Conservation (phyloP, 2,329 filamentous ascomycete species). For the Aspergillus caelatus region DNA sequence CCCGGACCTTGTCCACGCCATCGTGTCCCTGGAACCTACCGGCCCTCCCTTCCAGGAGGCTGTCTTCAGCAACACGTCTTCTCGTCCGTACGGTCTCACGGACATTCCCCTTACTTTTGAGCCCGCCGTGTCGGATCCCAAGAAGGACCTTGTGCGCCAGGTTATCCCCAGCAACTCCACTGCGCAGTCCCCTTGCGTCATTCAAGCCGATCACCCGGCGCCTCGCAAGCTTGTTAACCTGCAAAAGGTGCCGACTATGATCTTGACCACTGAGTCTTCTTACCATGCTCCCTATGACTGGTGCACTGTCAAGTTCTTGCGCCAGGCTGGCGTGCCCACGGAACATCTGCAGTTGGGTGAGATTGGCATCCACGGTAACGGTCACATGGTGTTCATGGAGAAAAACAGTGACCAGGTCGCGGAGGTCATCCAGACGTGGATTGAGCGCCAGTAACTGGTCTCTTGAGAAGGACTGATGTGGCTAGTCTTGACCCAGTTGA, state of each 20-base stretch:
- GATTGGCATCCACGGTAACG: slow-evolving; percentile 55
- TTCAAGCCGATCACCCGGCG: slow-evolving; percentile 38
- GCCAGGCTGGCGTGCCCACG: slow-evolving; percentile 54
- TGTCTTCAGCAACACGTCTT: slow-evolving; percentile 15
- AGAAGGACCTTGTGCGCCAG: slow-evolving; percentile 16
- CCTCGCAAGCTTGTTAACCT: slow-evolving; percentile 54
- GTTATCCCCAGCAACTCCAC: slow-evolving; percentile 17
- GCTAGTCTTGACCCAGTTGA: neutral
- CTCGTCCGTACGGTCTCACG: slow-evolving; percentile 24
- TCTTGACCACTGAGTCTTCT: slow-evolving; percentile 59
- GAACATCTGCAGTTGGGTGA: slow-evolving; percentile 51
- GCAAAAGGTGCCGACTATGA: slow-evolving; percentile 50
- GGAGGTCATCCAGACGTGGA: slow-evolving; percentile 14
- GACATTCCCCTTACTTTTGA: slow-evolving; percentile 22
- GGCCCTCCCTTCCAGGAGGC: slow-evolving; percentile 47
- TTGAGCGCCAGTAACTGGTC: slow-evolving; percentile 5
- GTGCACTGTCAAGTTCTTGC: slow-evolving; percentile 56
- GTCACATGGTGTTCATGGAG: slow-evolving; percentile 49
- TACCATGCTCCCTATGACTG: slow-evolving; percentile 60
- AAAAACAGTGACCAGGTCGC: slow-evolving; percentile 28
- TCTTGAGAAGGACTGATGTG: neutral
- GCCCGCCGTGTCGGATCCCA: slow-evolving; percentile 14
- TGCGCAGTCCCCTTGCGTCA: slow-evolving; percentile 31
- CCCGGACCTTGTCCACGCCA: slow-evolving; percentile 51
- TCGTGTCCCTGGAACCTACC: slow-evolving; percentile 57